Percentiles rank a stretch among this genome's conserved stretches.
phyloP scores from a whole-genome alignment of 2,329 filamentous ascomycete species.

The Stagonosporopsis tanaceti region DNA sequence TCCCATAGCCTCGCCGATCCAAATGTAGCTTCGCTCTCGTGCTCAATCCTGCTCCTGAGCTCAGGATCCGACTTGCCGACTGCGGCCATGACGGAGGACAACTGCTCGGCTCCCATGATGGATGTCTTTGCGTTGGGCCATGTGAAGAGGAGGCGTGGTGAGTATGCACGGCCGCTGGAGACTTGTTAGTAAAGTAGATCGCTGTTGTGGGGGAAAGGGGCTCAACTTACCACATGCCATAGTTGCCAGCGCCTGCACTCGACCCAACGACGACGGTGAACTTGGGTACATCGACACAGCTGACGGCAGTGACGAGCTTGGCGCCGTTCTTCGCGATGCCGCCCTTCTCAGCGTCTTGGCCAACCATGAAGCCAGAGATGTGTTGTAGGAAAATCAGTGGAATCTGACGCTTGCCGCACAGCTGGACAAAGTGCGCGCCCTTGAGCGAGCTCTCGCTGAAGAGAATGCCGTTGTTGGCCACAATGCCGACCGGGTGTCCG shows the following conservation, averaged over 20 bases:
- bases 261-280: constrained; percentile 96
- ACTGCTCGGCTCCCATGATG: constrained; percentile 95
- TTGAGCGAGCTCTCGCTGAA: constrained; percentile 90
- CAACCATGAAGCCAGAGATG: constrained; percentile 98
- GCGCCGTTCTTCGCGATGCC: constrained; percentile 98
- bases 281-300: constrained; percentile 93
- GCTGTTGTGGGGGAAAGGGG: too few relatives aligned
- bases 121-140: constrained; percentile 97
- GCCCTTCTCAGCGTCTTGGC: constrained; percentile 86
- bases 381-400: constrained; percentile 95
- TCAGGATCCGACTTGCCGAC: constrained; percentile 86
- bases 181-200: not conserved
- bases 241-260: constrained; percentile 93
- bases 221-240: constrained; percentile 82
- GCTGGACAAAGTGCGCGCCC: constrained; percentile 95
- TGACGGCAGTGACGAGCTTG: constrained; percentile 94
- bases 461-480: constrained; percentile 95
- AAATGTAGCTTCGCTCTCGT: constrained; percentile 87
- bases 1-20: constrained; percentile 90
- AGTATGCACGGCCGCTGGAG: constrained; percentile 81
- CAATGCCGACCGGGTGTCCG: constrained; percentile 87
- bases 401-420: constrained; percentile 88
- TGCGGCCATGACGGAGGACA: constrained; percentile 91
- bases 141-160: constrained; percentile 91
- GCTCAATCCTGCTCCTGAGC: constrained; percentile 83